These are phyloP conservation scores for Panaeolus papilionaceus DNA, from an alignment of 768 basidiomycete species.

Conservation along the genomic window DNA sequence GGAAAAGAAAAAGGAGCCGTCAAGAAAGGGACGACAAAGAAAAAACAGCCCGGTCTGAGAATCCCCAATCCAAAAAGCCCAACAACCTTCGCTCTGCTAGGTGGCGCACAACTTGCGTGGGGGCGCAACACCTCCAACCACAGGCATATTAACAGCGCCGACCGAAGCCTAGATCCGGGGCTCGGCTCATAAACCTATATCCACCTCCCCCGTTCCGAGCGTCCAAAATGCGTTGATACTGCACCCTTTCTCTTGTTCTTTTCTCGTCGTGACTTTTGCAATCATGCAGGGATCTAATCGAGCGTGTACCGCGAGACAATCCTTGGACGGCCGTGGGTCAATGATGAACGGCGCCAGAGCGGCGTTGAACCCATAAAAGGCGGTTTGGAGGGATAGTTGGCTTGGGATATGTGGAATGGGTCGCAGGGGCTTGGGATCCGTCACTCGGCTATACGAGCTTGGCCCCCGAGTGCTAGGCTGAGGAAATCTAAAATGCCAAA, in stretches of 20 bases:
- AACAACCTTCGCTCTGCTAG: not conserved
- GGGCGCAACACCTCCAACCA: not conserved
- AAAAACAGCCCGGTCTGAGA: not conserved
- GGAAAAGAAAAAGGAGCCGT: not conserved
- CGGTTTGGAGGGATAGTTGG: not conserved
- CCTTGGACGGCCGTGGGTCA: not conserved
- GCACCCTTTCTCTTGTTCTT: not conserved
- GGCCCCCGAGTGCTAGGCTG: not conserved
- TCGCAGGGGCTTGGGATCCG: conserved; percentile 3
- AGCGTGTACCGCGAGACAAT: conserved; percentile 1
- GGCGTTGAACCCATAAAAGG: not conserved
- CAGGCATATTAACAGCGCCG: conserved; percentile 3
- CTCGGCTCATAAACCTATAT: not conserved
- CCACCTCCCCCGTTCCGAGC: not conserved
- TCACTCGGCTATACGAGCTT: not conserved
- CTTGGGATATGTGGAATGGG: conserved; percentile 1
- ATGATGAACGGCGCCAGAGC: not conserved
- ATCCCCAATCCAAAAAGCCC: not conserved
- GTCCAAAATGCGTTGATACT: not conserved
- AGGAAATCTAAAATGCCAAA: not conserved
- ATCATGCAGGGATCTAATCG: conserved; percentile 9
- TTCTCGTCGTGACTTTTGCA: not conserved
- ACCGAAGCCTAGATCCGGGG: conserved; percentile 6
- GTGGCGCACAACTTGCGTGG: not conserved
- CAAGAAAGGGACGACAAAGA: not conserved